Evolutionary conservation across 1,139 yeast species (phyloP).

Genomic region (Saccharomyces pastorianus): DNA sequence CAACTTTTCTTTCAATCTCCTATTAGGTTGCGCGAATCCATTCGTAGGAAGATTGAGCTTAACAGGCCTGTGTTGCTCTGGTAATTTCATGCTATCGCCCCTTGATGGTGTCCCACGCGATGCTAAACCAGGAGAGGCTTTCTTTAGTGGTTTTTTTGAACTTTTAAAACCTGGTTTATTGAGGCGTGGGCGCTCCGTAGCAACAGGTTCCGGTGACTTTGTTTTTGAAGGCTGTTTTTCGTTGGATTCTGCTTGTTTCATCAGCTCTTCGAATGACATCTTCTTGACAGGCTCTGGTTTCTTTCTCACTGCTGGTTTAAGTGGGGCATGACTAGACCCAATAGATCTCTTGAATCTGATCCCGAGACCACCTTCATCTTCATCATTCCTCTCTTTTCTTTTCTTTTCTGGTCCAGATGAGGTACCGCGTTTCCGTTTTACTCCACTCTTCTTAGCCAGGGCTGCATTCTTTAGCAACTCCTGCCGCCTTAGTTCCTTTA

Average conservation of each 20-base stretch:
- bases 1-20: conserved; percentile 17
- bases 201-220: background rate
- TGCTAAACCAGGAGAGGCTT: background rate
- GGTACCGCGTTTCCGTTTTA: conserved; percentile 7
- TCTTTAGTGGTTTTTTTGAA: background rate
- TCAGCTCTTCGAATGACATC: conserved; percentile 55
- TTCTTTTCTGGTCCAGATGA: conserved; percentile 8
- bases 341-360: conserved; percentile 17
- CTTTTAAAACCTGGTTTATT: conserved; percentile 14
- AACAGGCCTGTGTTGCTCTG: background rate
- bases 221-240: conserved; percentile 19
- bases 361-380: conserved; percentile 11
- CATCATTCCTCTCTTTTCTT: conserved; percentile 12
- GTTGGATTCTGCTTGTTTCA: conserved; percentile 60
- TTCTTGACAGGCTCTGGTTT: conserved; percentile 36
- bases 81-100: background rate
- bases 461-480: conserved; percentile 39
- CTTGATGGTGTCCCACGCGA: background rate
- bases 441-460: conserved; percentile 7
- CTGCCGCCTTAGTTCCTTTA: conserved; percentile 55
- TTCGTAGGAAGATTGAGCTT: background rate
- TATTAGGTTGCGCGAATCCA: conserved; percentile 11
- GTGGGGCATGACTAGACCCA: conserved; percentile 6
- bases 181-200: conserved; percentile 3
- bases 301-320: conserved; percentile 10